These are phyloP conservation scores for Viola odorata DNA, from an alignment of 345 rosid species.

Conservation along the genomic window DNA sequence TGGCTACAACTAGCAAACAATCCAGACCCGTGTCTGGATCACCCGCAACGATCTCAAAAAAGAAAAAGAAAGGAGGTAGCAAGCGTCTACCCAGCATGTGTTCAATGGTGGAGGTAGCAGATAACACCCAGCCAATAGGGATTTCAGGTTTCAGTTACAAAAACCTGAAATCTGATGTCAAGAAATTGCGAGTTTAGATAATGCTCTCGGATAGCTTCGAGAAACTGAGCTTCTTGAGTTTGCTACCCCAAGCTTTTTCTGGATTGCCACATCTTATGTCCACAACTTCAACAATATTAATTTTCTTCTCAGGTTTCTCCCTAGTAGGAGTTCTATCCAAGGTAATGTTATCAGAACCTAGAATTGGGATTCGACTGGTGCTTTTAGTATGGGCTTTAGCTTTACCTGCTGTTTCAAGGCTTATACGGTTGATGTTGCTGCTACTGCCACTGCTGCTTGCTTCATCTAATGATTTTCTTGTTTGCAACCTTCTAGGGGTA, in stretches of 20 bases:
- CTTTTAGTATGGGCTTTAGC: constrained; percentile 41
- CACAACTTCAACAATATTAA: constrained; percentile 72
- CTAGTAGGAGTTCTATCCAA: constrained; percentile 56
- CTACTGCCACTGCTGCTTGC: constrained; percentile 65
- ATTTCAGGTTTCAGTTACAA: constrained; percentile 40
- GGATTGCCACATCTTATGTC: constrained; percentile 81
- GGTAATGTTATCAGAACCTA: constrained; percentile 44
- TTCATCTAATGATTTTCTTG: constrained; percentile 59
- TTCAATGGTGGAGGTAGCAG: constrained; percentile 53
- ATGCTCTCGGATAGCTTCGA: constrained; percentile 79
- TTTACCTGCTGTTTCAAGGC: constrained; percentile 34
- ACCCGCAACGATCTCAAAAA: constrained; percentile 31
- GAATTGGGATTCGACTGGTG: constrained; percentile 57
- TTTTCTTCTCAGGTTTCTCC: constrained; percentile 49
- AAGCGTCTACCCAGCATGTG: constrained; percentile 49
- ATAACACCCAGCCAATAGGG: constrained; percentile 29
- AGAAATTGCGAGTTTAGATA: constrained; percentile 45
- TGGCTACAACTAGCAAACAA: constrained; percentile 24
- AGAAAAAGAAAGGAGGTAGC: constrained; percentile 43
- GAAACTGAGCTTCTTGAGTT: constrained; percentile 90
- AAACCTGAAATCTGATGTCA: constrained; percentile 50
- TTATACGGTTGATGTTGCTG: constrained; percentile 21
- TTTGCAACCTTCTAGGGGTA: constrained; percentile 48
- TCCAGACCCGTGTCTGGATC: constrained; percentile 23
- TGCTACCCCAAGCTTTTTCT: constrained; percentile 71